phyloP scores from a whole-genome alignment of 768 basidiomycete genomes.

The Cubamyces sp. region DNA sequence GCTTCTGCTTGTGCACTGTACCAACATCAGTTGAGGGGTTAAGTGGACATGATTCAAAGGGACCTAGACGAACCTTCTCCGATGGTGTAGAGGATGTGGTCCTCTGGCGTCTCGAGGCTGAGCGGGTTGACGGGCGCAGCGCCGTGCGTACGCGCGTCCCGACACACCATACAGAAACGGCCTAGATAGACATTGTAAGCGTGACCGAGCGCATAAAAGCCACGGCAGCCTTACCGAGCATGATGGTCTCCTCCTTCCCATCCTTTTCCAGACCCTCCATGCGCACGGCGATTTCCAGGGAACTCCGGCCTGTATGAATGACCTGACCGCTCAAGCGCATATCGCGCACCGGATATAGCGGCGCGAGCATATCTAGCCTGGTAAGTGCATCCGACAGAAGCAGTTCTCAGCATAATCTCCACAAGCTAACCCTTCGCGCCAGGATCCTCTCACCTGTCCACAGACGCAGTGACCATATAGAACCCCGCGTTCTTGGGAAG shows the following conservation, averaged over 20 bases:
- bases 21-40: neutral
- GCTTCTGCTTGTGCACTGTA: constrained; percentile 63
- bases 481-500: constrained; percentile 67
- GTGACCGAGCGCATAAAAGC: neutral
- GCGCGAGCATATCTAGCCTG: constrained; percentile 70
- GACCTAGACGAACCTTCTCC: constrained; percentile 61
- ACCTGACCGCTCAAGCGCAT: constrained; percentile 80
- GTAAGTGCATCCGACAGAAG: too few relatives aligned
- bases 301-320: constrained; percentile 74
- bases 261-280: constrained; percentile 68
- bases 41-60: too few relatives aligned
- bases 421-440: neutral
- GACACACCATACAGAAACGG: constrained; percentile 91
- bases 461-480: constrained; percentile 84
- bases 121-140: constrained; percentile 69
- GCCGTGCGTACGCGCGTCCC: constrained; percentile 67
- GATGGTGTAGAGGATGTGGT: constrained; percentile 61
- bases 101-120: constrained; percentile 60
- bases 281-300: constrained; percentile 86
- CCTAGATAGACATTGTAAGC: constrained; percentile 45
- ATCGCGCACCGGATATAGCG: constrained; percentile 63
- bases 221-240: constrained; percentile 54
- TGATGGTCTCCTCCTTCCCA: constrained; percentile 58
- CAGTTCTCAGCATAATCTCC: neutral
- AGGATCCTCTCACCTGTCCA: constrained; percentile 57